Percentiles rank a stretch among this genome's conserved stretches.
Conservation (phyloP, 140 eudicot species). For the Bidens hawaiensis region DNA sequence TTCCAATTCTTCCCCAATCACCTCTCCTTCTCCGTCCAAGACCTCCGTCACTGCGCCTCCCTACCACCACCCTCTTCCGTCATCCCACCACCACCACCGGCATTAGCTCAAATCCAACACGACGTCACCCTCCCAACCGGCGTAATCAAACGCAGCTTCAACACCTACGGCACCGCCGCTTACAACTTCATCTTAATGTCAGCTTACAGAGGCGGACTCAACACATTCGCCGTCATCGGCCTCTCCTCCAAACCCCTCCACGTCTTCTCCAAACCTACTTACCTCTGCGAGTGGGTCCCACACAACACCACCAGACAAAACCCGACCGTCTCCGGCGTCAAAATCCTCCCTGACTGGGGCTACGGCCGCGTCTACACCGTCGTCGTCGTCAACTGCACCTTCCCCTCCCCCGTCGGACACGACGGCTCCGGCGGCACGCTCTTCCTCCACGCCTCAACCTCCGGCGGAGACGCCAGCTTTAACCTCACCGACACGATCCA, state of each 20-base stretch:
- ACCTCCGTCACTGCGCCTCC: constrained; percentile 44
- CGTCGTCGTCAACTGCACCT: constrained; percentile 75
- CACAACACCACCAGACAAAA: not conserved
- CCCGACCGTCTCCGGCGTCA: constrained; percentile 25
- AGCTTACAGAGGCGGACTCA: constrained; percentile 72
- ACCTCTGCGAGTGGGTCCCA: constrained; percentile 59
- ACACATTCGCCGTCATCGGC: constrained; percentile 66
- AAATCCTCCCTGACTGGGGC: constrained; percentile 82
- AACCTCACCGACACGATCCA: constrained; percentile 50
- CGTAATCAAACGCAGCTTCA: constrained; percentile 46
- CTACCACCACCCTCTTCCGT: constrained; percentile 32
- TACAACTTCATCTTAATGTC: constrained; percentile 79
- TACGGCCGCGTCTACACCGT: constrained; percentile 82
- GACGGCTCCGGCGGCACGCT: constrained; percentile 48
- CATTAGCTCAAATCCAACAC: constrained; percentile 5
- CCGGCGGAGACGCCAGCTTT: constrained; percentile 47
- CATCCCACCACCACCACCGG: constrained; percentile 18
- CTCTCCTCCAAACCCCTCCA: constrained; percentile 73
- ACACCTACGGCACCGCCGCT: constrained; percentile 69
- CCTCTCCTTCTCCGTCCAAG: constrained; percentile 41
- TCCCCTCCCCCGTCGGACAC: constrained; percentile 34
- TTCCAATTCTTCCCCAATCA: constrained; percentile 47
- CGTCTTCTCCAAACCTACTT: constrained; percentile 57
- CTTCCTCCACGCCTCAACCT: constrained; percentile 47
- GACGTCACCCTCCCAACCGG: constrained; percentile 27